Conservation (phyloP, 495 filamentous ascomycete genomes). For the Sabuloglossum arenarium region DNA sequence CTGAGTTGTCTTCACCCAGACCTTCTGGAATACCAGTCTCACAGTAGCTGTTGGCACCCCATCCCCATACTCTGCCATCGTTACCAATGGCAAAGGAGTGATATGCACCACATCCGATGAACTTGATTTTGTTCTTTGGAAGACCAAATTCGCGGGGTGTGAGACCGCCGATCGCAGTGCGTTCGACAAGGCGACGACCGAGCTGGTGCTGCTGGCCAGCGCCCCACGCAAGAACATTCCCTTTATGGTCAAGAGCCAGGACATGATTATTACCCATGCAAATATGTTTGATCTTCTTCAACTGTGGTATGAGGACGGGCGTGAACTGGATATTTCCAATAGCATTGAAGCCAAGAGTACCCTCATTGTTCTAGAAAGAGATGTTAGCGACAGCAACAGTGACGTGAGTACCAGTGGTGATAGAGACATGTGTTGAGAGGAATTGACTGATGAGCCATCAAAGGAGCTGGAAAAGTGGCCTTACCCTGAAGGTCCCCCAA, state of each 20-base stretch:
- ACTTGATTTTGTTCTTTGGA: constrained; percentile 31
- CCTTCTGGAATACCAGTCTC: constrained; percentile 51
- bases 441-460: neutral
- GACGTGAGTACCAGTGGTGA: neutral
- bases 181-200: constrained; percentile 44
- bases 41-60: constrained; percentile 77
- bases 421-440: neutral
- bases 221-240: constrained; percentile 50
- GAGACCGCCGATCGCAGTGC: constrained; percentile 36
- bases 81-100: constrained; percentile 59
- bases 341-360: constrained; percentile 45
- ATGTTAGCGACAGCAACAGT: constrained; percentile 5
- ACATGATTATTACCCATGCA: constrained; percentile 47
- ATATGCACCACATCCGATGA: constrained; percentile 42
- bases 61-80: constrained; percentile 51
- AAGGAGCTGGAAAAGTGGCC: constrained; percentile 8
- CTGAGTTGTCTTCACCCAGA: constrained; percentile 43
- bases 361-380: constrained; percentile 33
- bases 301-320: constrained; percentile 26
- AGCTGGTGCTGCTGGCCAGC: constrained; percentile 55
- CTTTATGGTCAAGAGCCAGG: constrained; percentile 44
- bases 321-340: constrained; percentile 17
- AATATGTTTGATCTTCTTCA: constrained; percentile 42
- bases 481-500: constrained; percentile 51
- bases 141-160: constrained; percentile 49